Conservation (phyloP, 1,284 basidiomycete species). For the Lentinula novae-zelandiae region DNA sequence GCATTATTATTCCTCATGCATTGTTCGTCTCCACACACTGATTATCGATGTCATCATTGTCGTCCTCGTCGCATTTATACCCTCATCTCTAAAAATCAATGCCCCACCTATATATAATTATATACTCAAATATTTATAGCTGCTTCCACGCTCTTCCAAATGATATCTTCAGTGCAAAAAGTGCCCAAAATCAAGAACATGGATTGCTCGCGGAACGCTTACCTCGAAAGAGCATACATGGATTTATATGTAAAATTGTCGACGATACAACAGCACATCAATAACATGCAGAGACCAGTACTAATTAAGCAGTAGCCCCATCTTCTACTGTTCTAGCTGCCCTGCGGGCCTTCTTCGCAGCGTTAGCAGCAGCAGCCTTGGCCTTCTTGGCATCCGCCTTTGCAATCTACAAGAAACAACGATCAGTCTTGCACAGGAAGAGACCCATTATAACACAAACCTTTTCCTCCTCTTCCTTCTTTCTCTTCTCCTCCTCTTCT, state of each 20-base stretch:
- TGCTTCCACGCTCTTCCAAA: too few species aligned
- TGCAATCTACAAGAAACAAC: constrained; percentile 38
- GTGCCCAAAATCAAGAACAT: too few species aligned
- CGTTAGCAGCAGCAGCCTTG: constrained; percentile 81
- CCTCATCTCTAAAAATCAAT: neutral
- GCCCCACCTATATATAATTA: neutral
- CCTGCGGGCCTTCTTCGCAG: constrained; percentile 86
- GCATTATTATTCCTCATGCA: neutral
- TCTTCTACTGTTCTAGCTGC: constrained; percentile 22
- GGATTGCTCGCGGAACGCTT: too few species aligned
- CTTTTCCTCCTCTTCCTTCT: constrained; percentile 67
- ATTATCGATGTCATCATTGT: neutral
- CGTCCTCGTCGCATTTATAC: neutral
- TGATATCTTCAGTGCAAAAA: too few species aligned
- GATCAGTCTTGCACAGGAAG: constrained; percentile 10
- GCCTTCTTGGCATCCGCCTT: constrained; percentile 82
- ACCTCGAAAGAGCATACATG: too few species aligned
- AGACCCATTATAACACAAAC: constrained; percentile 28
- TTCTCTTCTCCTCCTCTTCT: constrained; percentile 63
- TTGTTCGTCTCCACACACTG: neutral
- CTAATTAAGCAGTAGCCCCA: neutral
- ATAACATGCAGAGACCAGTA: too few species aligned
- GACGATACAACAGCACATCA: too few species aligned
- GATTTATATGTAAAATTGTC: too few species aligned
- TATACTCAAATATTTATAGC: too few species aligned